These are phyloP conservation scores for Adiantum capillusveneris DNA, from an alignment of 75 land plant genomes.

Conservation along the genomic window DNA sequence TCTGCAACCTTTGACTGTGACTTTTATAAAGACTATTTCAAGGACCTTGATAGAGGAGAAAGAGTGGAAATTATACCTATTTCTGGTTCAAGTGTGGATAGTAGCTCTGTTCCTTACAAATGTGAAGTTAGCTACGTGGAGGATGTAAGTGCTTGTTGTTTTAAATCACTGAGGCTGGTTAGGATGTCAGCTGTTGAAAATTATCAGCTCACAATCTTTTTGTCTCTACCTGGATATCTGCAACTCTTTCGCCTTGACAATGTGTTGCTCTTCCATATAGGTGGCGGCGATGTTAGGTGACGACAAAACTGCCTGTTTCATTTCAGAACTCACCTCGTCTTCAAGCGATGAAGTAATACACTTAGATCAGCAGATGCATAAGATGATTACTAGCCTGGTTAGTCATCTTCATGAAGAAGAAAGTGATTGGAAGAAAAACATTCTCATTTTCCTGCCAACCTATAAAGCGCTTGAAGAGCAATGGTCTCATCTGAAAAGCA, in stretches of 20 bases:
- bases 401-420: conserved; percentile 61
- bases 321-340: conserved; percentile 5
- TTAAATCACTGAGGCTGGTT: too few species aligned
- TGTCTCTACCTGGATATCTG: too few species aligned
- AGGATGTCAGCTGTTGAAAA: too few species aligned
- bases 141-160: conserved; percentile 33
- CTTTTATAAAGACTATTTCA: conserved; percentile 76
- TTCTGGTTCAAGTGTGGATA: conserved; percentile 19
- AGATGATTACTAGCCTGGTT: conserved; percentile 53
- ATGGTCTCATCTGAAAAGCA: conserved; percentile 47
- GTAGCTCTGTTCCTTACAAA: conserved; percentile 36
- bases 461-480: conserved; percentile 67
- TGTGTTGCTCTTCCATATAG: too few species aligned
- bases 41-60: conserved; percentile 72
- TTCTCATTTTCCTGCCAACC: conserved; percentile 79
- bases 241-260: too few species aligned
- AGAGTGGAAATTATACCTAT: conserved; percentile 70
- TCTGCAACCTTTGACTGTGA: conserved; percentile 85
- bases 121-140: conserved; percentile 58
- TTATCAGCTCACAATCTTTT: too few species aligned
- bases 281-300: too few species aligned
- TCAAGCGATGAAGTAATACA: conserved; percentile 27
- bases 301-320: too few species aligned
- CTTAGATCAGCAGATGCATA: conserved; percentile 44
- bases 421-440: conserved; percentile 56